Base-by-base conservation (phyloP, 2,329 filamentous ascomycete species). In the Conoideocrella luteorostrata region DNA sequence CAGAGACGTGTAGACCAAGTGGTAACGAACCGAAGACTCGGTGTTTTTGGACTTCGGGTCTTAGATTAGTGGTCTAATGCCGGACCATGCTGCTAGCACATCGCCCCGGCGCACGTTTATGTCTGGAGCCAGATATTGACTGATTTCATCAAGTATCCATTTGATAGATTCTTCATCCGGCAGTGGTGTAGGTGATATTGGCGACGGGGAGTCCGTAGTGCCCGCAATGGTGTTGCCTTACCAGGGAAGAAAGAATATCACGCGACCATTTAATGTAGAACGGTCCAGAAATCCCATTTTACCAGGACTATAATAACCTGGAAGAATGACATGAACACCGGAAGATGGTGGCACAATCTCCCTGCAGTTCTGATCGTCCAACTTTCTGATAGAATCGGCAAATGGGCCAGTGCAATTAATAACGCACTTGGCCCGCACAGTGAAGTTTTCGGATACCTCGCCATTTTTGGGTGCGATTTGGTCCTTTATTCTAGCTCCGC, bases 181-280 rank as follows among this genome's bases (percentile, higher is more conserved):
- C 39, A 80, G 80, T 5, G 87, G 84, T 22, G 87, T 67, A 3
- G 87, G 87, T 55, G 88, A 78, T 43, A 71, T 70, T 47, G 80
- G 15, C 73, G 67, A 44, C 83, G 85, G 4, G 85, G 80, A 45
- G 56, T 93, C 86, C 3, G 86, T 93, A 12, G 86, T 91, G 52
- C 86, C 86, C 39, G 87, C 86, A 48, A 93, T 86, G 5, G 87
- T 91, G 69, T 87, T 87, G 43, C 86, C 86, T 64, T 91, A 84
- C 86, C 86, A 93, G 7, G 86, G 86, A 41, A 93, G 72, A 62
- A 93, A 88, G 71, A 93, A 93, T 55, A 93, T 86, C 50, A 93
- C 86, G 57, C 86, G 80, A n/a, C 86, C 86, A 56, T 93, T 87
- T 1, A 86, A 90, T 3, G 87, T 89, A 32, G 78, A 77, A 3